Evolutionary conservation across 2,329 filamentous ascomycete species (phyloP), one percentile per base, ranked within the genome.

Genomic region (Basipetospora sp.): DNA sequence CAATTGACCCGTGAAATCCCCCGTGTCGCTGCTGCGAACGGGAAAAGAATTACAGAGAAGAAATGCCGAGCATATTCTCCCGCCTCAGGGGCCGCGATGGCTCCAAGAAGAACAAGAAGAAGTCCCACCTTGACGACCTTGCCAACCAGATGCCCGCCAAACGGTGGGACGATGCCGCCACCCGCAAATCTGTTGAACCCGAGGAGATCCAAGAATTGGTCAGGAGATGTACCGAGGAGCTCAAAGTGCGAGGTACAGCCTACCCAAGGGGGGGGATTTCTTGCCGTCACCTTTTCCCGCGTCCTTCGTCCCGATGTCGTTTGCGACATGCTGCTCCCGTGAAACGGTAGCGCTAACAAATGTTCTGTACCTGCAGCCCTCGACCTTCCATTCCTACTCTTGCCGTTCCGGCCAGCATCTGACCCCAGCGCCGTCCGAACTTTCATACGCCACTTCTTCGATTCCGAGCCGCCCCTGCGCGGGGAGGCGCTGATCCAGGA

Each of bases 401-500:
- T 98, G 4, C 90, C 90, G 10, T 98, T 94, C 60, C 80, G 90
- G 49, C 90, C 88, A 16, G 85, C 83, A 19, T 90, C 87, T 45
- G 86, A 98, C 54, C 80, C 88, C 31, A 90, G 83, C 57, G 83
- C 84, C 37, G 86, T 92, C 43, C 83, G 87, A 54, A 88, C 81
- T 16, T 96, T 96, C 50, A 71, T 98, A 49, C 79, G 85, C 52
- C 86, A 88, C 60, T 96, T 85, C 60, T 98, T 94, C 64, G 81
- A 80, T 52, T 67, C 74, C 41, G 55, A 69, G 62, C 60, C 79
- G 42, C 67, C 66, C 41, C 63, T 80, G 26, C 70, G 65, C 33
- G 86, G 86, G 31, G 78, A 86, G 43, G 60, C 63, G 33, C 67
- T 98, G 53, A 63, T 71, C 43, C 86, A 90, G 56, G 90, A 98